phyloP scores from a whole-genome alignment of 441 rosid species.

The Euphorbia celastroides region DNA sequence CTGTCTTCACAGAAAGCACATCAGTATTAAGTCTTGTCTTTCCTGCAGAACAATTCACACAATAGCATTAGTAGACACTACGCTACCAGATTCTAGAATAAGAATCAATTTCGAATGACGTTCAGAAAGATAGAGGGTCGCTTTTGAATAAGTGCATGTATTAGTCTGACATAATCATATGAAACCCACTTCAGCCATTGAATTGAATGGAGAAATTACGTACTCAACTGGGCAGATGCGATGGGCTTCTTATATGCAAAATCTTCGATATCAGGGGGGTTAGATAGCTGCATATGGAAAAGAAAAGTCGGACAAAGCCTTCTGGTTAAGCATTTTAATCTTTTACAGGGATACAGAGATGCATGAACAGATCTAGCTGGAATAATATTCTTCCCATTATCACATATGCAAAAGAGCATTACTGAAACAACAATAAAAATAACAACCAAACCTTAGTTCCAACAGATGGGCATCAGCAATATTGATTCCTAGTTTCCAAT shows the following conservation, averaged over 20 bases:
- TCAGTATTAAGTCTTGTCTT: conserved; percentile 20
- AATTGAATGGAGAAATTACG: conserved; percentile 6
- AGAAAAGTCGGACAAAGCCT: background rate
- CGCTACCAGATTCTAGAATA: background rate
- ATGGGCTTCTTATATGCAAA: conserved; percentile 47
- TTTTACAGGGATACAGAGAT: background rate
- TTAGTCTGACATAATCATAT: background rate
- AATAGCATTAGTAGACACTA: conserved; percentile 8
- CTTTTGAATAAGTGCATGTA: background rate
- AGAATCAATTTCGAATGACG: background rate
- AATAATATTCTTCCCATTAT: background rate
- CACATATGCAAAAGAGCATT: background rate
- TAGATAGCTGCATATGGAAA: conserved; percentile 29
- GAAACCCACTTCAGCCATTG: background rate
- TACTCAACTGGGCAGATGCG: conserved; percentile 36
- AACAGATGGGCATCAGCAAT: background rate
- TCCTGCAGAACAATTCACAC: conserved; percentile 34
- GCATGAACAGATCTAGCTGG: background rate
- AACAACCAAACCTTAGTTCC: background rate
- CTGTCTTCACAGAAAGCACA: conserved; percentile 19
- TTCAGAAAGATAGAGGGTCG: too few relatives aligned
- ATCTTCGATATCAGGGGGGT: conserved; percentile 72
- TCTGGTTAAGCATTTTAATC: background rate
- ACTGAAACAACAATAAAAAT: background rate
- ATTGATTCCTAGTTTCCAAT: background rate